Conservation (phyloP, 2,329 filamentous ascomycete species). For the Fusarium sp. region DNA sequence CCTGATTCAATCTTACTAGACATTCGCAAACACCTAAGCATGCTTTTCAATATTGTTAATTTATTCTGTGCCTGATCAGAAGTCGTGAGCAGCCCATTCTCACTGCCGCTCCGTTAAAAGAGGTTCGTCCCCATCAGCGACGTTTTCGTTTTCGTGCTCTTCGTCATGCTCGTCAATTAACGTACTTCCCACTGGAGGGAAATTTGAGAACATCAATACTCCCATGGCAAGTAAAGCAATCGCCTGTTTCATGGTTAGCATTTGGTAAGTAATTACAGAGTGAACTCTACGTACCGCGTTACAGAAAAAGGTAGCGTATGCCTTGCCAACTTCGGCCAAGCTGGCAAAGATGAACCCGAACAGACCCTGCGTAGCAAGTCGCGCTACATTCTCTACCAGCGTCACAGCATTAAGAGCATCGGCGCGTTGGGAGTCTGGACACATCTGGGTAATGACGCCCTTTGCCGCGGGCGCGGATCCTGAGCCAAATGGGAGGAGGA, state of each 20-base stretch:
- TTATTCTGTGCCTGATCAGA: too few relatives aligned
- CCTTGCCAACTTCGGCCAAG: conserved; percentile 71
- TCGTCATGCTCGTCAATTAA: conserved; percentile 51
- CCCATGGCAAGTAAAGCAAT: conserved; percentile 64
- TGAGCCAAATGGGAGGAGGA: conserved; percentile 77
- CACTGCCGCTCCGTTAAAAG: conserved; percentile 3
- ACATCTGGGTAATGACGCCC: conserved; percentile 81
- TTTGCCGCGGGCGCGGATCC: conserved; percentile 80
- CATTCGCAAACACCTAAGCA: not conserved
- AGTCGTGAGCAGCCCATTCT: not conserved
- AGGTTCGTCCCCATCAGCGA: not conserved
- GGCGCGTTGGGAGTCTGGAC: conserved; percentile 70
- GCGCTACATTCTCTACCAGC: conserved; percentile 78
- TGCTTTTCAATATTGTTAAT: too few relatives aligned
- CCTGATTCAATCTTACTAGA: not conserved
- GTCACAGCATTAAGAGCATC: conserved; percentile 80
- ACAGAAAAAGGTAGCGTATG: conserved; percentile 75
- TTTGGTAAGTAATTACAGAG: rapidly evolving
- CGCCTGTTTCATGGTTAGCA: conserved; percentile 55
- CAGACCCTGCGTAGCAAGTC: conserved; percentile 73
- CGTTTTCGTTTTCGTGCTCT: not conserved
- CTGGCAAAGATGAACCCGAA: conserved; percentile 78
- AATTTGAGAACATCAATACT: conserved; percentile 61
- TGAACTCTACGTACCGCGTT: conserved; percentile 68
- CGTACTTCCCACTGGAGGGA: conserved; percentile 57